These are phyloP conservation scores for Xylaria sp. DNA, from an alignment of 2,329 filamentous ascomycete genomes.

Conservation along the genomic window DNA sequence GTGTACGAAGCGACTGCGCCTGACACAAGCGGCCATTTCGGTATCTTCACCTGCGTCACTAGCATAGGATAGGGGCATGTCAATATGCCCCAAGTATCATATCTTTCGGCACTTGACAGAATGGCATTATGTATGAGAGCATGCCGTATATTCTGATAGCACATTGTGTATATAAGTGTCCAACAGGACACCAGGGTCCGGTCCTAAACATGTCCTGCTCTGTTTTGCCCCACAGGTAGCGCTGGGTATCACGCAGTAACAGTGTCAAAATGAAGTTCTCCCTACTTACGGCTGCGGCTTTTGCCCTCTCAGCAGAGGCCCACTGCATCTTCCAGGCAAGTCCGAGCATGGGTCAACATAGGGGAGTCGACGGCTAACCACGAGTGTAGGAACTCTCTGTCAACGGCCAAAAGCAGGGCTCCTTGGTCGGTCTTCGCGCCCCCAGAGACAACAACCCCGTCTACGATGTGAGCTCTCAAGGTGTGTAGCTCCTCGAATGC, in stretches of 20 bases:
- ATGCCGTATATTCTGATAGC: no score
- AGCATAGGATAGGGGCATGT: no score
- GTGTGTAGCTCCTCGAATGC: constrained; percentile 6
- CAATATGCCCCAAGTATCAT: no score
- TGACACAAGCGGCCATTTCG: no score
- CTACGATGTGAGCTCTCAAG: constrained; percentile 49
- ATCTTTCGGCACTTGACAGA: no score
- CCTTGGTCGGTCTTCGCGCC: constrained; percentile 49
- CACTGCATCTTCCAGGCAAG: constrained; percentile 49
- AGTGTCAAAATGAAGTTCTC: constrained; percentile 43
- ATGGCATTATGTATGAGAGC: no score
- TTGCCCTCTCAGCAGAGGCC: constrained; percentile 42
- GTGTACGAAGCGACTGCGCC: no score
- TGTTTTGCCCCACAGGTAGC: neutral
- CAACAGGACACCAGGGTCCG: neutral
- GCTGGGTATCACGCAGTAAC: neutral
- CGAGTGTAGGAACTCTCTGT: constrained; percentile 47
- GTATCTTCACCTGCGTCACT: no score
- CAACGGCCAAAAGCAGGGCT: constrained; percentile 48
- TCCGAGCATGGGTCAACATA: neutral
- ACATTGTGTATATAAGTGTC: no score
- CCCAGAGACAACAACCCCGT: constrained; percentile 58
- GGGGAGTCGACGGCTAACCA: constrained; percentile 14
- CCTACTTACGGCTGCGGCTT: constrained; percentile 37
- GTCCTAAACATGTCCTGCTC: neutral